These are phyloP conservation scores for Rugonectria rugulosa DNA, from an alignment of 2,329 filamentous ascomycete species.

Conservation along the genomic window DNA sequence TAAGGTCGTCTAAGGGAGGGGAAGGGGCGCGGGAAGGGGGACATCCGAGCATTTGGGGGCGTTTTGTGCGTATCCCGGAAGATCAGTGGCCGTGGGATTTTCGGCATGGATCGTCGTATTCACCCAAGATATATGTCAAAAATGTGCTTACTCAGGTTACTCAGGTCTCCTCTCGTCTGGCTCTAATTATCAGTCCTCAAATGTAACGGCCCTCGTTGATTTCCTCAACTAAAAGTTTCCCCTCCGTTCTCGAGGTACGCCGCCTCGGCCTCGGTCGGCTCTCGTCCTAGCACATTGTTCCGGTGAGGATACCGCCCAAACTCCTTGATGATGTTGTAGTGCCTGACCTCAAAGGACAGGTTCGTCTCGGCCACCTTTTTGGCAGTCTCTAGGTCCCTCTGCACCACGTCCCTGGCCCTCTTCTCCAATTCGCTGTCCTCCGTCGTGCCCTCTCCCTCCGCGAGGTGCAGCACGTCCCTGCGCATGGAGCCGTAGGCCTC, in stretches of 20 bases:
- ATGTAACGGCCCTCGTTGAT: too few relatives aligned
- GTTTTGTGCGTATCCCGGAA: too few relatives aligned
- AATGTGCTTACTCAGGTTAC: too few relatives aligned
- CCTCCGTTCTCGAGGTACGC: conserved; percentile 57
- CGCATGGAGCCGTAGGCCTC: conserved; percentile 42
- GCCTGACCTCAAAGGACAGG: conserved; percentile 51
- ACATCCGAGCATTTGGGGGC: too few relatives aligned
- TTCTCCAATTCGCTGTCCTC: conserved; percentile 34
- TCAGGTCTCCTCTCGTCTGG: too few relatives aligned
- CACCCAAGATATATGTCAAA: too few relatives aligned
- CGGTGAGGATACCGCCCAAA: conserved; percentile 69
- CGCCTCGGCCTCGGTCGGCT: conserved; percentile 57
- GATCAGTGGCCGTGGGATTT: too few relatives aligned
- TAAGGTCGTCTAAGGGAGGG: too few relatives aligned
- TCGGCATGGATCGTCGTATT: too few relatives aligned
- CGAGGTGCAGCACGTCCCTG: conserved; percentile 44
- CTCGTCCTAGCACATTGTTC: conserved; percentile 58
- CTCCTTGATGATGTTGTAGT: conserved; percentile 56
- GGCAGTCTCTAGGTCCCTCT: conserved; percentile 36
- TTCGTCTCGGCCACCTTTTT: conserved; percentile 32
- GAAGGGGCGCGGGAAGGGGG: too few relatives aligned
- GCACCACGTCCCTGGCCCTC: conserved; percentile 39
- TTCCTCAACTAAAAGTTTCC: conserved; percentile 44
- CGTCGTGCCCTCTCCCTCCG: conserved; percentile 29
- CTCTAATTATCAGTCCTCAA: too few relatives aligned